Conservation (phyloP, 768 basidiomycete genomes). For the Daedaleopsis nitida region DNA sequence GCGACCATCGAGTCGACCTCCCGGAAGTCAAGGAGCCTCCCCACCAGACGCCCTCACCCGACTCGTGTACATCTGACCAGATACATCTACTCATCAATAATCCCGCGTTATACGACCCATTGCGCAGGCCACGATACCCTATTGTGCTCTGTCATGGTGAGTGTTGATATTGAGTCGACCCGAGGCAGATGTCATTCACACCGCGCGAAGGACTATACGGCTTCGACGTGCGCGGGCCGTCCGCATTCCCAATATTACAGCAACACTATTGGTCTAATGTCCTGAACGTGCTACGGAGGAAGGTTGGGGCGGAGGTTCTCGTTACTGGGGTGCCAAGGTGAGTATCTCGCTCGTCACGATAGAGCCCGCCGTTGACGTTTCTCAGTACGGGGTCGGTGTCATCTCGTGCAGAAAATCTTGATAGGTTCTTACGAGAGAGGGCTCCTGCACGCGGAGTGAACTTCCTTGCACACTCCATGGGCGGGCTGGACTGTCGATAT, state of each 20-base stretch:
- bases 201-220: slow-evolving; percentile 78
- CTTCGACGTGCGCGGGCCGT: slow-evolving; percentile 88
- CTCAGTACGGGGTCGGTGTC: slow-evolving; percentile 86
- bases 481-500: slow-evolving; percentile 92
- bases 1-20: slow-evolving; percentile 11
- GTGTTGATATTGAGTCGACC: slow-evolving; percentile 24
- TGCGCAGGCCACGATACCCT: slow-evolving; percentile 81
- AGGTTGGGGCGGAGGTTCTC: slow-evolving; percentile 90
- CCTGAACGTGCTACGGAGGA: slow-evolving; percentile 74
- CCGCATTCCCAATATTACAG: slow-evolving; percentile 77
- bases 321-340: slow-evolving; percentile 94
- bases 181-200: not conserved
- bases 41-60: slow-evolving; percentile 9
- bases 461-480: slow-evolving; percentile 97
- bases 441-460: slow-evolving; percentile 83
- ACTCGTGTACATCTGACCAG: slow-evolving; percentile 37
- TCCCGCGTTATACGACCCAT: slow-evolving; percentile 77
- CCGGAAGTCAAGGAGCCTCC: slow-evolving; percentile 2
- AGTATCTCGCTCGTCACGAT: slow-evolving; percentile 29
- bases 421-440: slow-evolving; percentile 66
- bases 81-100: slow-evolving; percentile 75
- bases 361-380: not conserved
- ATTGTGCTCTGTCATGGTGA: slow-evolving; percentile 96
- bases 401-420: slow-evolving; percentile 74
- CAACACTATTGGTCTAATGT: slow-evolving; percentile 96